Conservation (phyloP, 2,329 filamentous ascomycete species). For the Mariannaea elegans region DNA sequence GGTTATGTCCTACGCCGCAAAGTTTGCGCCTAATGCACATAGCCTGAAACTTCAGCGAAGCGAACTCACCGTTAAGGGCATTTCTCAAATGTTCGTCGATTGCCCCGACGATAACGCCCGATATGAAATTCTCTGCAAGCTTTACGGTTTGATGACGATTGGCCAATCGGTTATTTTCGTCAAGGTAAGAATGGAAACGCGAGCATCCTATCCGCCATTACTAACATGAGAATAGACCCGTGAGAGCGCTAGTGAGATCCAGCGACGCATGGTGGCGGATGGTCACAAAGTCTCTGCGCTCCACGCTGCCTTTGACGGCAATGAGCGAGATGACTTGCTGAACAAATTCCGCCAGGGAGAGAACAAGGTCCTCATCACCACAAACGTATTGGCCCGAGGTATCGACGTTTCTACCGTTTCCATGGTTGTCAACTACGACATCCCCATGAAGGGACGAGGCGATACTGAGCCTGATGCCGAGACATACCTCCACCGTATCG, state of each 20-base stretch:
- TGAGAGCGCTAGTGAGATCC: conserved; percentile 84
- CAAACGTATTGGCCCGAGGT: conserved; percentile 94
- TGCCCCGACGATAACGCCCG: conserved; percentile 84
- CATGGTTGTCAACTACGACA: conserved; percentile 98
- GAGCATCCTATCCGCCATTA: not conserved
- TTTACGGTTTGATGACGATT: conserved; percentile 96
- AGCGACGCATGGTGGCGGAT: conserved; percentile 84
- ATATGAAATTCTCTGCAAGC: conserved; percentile 86
- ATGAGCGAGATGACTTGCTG: conserved; percentile 83
- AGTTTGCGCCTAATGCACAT: conserved; percentile 87
- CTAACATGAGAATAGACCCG: conserved; percentile 68
- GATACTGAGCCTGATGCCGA: conserved; percentile 89
- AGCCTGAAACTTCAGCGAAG: conserved; percentile 87
- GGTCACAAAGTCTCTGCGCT: conserved; percentile 92
- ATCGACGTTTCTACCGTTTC: conserved; percentile 93
- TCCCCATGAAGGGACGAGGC: conserved; percentile 77
- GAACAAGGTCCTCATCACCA: conserved; percentile 97
- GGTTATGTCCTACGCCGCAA: conserved; percentile 83
- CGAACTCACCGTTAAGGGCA: conserved; percentile 94
- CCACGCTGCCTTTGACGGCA: conserved; percentile 87
- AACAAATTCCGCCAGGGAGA: conserved; percentile 85
- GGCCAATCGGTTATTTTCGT: conserved; percentile 99
- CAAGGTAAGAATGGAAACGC: conserved; percentile 67
- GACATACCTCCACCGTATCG: conserved; percentile 98
- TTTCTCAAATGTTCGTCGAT: conserved; percentile 98